Conservation (phyloP, 129 eudicot species). For the Heracleum sosnowskyi region DNA sequence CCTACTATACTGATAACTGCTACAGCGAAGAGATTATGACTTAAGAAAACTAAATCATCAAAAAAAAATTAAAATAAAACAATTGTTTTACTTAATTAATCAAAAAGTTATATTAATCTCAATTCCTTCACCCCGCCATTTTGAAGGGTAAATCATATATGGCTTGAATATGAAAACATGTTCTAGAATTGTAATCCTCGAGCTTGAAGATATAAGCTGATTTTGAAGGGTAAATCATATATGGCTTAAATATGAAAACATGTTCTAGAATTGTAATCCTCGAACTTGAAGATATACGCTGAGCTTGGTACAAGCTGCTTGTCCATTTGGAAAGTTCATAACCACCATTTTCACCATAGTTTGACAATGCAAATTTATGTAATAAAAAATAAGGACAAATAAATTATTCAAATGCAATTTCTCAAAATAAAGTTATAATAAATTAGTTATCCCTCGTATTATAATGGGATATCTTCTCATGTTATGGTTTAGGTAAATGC, state of each 20-base stretch:
- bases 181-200: background rate
- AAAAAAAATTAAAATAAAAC: background rate
- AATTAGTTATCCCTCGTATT: background rate
- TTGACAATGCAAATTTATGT: background rate
- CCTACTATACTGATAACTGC: background rate
- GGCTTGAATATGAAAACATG: background rate
- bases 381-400: background rate
- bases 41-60: constrained; percentile 5
- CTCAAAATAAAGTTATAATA: background rate
- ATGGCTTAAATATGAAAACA: too few species aligned
- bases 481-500: background rate
- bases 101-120: background rate
- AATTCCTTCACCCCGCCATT: background rate
- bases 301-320: background rate
- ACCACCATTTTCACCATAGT: background rate
- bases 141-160: background rate
- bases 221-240: too few species aligned
- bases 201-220: background rate
- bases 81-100: background rate
- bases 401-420: background rate
- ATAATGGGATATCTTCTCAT: background rate
- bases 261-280: too few species aligned
- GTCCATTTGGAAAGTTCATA: background rate
- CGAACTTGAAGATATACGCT: too few species aligned
- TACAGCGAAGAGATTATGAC: background rate